Conservation (phyloP, 768 basidiomycete genomes). For the Pisolithus albus region DNA sequence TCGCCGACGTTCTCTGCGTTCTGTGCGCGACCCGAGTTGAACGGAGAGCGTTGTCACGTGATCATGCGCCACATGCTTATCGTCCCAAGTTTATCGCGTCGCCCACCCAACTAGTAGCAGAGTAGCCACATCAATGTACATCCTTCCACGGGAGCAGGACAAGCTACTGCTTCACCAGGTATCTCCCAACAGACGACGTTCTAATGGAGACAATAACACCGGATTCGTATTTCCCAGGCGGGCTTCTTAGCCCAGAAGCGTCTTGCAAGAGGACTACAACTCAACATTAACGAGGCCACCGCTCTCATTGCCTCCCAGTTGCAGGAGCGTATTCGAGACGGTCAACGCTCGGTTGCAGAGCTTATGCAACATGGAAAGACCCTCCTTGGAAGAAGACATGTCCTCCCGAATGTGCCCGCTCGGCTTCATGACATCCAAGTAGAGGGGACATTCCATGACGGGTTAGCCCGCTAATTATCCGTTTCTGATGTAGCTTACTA, state of each 20-base stretch:
- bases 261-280: slow-evolving; percentile 82
- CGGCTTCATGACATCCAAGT: slow-evolving; percentile 87
- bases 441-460: slow-evolving; percentile 86
- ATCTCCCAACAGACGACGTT: slow-evolving; percentile 2
- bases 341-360: slow-evolving; percentile 72
- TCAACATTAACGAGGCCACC: slow-evolving; percentile 83
- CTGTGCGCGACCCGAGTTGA: no score
- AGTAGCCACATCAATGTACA: slow-evolving; percentile 42
- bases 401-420: slow-evolving; percentile 70
- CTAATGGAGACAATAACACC: not conserved
- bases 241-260: slow-evolving; percentile 92
- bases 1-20: no score
- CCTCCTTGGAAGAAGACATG: slow-evolving; percentile 82
- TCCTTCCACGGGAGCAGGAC: slow-evolving; percentile 68
- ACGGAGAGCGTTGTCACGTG: no score
- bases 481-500: not conserved
- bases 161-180: slow-evolving; percentile 72
- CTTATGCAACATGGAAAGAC: slow-evolving; percentile 93
- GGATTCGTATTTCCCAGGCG: slow-evolving; percentile 37
- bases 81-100: no score
- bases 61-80: no score
- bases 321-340: slow-evolving; percentile 94
- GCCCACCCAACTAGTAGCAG: no score
- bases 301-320: slow-evolving; percentile 89
- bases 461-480: slow-evolving; percentile 38